phyloP scores from a whole-genome alignment of 1,284 basidiomycete genomes.

The Leccinum subspadiceum region DNA sequence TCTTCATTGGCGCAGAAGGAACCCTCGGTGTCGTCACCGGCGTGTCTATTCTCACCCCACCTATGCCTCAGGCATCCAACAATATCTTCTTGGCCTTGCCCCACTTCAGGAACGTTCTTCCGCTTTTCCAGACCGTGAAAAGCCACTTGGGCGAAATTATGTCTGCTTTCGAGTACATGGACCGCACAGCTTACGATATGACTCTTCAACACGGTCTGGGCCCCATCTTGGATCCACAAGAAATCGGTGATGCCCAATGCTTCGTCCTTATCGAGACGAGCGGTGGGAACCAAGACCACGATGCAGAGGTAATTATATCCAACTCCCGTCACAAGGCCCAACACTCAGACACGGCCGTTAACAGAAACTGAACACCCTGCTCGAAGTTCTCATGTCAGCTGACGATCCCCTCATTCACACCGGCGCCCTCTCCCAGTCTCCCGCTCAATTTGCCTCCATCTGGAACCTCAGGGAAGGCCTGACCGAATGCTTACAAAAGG shows the following conservation, averaged over 20 bases:
- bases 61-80: constrained; percentile 80
- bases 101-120: constrained; percentile 71
- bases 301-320: constrained; percentile 73
- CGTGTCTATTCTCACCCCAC: constrained; percentile 93
- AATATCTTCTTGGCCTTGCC: constrained; percentile 78
- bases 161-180: constrained; percentile 97
- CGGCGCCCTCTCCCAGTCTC: constrained; percentile 91
- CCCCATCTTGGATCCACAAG: constrained; percentile 62
- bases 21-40: constrained; percentile 95
- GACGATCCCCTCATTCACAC: constrained; percentile 80
- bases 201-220: constrained; percentile 77
- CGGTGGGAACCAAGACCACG: constrained; percentile 91
- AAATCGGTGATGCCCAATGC: constrained; percentile 76
- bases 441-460: constrained; percentile 84
- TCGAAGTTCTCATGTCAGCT: constrained; percentile 79
- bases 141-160: constrained; percentile 91
- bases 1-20: constrained; percentile 98
- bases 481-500: constrained; percentile 91
- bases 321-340: background rate
- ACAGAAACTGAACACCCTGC: constrained; percentile 86
- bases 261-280: constrained; percentile 96
- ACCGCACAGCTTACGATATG: constrained; percentile 85
- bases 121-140: constrained; percentile 66
- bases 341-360: background rate
- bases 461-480: constrained; percentile 96